Conservation (phyloP, 2,329 filamentous ascomycete genomes). For the Ophiostoma tasmaniense region DNA sequence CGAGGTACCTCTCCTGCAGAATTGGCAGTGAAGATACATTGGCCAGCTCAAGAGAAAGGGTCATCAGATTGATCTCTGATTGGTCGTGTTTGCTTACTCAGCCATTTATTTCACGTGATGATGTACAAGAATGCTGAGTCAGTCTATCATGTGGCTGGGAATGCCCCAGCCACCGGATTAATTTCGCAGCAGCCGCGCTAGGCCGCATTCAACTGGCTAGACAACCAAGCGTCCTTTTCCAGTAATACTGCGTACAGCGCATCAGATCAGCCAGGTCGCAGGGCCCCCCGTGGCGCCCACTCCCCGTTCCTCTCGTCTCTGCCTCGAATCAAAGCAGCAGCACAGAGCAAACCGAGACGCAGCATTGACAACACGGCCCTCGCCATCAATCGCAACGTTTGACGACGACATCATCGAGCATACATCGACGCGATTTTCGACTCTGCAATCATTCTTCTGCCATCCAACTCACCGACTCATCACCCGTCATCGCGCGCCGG, state of each 20-base stretch:
- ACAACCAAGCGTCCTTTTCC: slow-evolving; percentile 12
- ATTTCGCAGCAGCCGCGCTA: slow-evolving; percentile 17
- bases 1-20: not conserved
- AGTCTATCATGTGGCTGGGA: slow-evolving; percentile 16
- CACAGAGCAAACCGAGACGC: not conserved
- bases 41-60: not conserved
- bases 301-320: slow-evolving; percentile 5
- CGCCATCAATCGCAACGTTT: not conserved
- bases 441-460: not conserved
- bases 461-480: too few species aligned
- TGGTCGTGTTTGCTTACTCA: not conserved
- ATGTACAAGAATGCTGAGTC: not conserved
- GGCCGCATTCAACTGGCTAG: slow-evolving; percentile 16
- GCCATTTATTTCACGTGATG: not conserved
- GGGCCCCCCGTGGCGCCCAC: not conserved
- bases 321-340: slow-evolving; percentile 1
- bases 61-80: not conserved
- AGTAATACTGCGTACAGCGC: not conserved
- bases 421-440: not conserved
- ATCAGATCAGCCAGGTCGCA: slow-evolving; percentile 1
- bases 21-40: not conserved
- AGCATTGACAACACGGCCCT: not conserved
- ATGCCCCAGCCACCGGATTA: slow-evolving; percentile 23
- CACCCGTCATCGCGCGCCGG: not conserved
- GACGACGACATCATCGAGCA: not conserved